phyloP scores from a whole-genome alignment of 805 yeast genomes.

The Ogataea populi-albae region DNA sequence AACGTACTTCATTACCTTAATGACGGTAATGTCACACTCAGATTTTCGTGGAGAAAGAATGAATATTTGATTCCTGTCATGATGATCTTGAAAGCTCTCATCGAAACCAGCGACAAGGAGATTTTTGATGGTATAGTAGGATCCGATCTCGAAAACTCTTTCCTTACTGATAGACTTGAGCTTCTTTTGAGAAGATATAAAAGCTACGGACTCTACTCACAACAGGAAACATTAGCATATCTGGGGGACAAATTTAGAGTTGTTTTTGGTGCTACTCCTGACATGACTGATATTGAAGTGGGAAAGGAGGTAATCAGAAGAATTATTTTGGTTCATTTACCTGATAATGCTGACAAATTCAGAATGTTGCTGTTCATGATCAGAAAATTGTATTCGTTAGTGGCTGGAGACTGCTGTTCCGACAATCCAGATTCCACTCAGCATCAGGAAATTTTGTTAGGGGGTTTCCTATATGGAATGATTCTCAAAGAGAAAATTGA shows the following conservation, averaged over 20 bases:
- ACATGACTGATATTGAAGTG: slow-evolving; percentile 83
- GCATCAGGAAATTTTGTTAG: slow-evolving; percentile 93
- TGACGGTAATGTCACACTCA: slow-evolving; percentile 94
- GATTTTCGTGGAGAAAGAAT: slow-evolving; percentile 96
- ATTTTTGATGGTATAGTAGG: slow-evolving; percentile 96
- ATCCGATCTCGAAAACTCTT: slow-evolving; percentile 79
- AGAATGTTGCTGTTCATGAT: slow-evolving; percentile 89
- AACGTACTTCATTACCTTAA: slow-evolving; percentile 93
- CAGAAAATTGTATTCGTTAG: slow-evolving; percentile 89
- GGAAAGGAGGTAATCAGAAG: slow-evolving; percentile 80
- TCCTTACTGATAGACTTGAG: slow-evolving; percentile 97
- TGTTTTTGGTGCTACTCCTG: slow-evolving; percentile 86
- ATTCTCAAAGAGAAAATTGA: slow-evolving; percentile 94
- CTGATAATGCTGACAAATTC: slow-evolving; percentile 74
- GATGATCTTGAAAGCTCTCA: slow-evolving; percentile 86
- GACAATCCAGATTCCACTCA: slow-evolving; percentile 99
- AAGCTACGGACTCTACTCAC: slow-evolving; percentile 70
- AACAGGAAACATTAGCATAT: slow-evolving; percentile 87
- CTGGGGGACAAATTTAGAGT: slow-evolving; percentile 95
- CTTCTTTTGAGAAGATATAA: slow-evolving; percentile 85
- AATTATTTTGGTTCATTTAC: slow-evolving; percentile 87
- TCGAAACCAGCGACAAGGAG: slow-evolving; percentile 90
- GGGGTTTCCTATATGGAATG: slow-evolving; percentile 97
- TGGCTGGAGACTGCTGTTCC: slow-evolving; percentile 94
- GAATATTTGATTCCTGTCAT: slow-evolving; percentile 92